Conservation (phyloP, 352 stramenopile genomes). For the Globisporangium parvum region DNA sequence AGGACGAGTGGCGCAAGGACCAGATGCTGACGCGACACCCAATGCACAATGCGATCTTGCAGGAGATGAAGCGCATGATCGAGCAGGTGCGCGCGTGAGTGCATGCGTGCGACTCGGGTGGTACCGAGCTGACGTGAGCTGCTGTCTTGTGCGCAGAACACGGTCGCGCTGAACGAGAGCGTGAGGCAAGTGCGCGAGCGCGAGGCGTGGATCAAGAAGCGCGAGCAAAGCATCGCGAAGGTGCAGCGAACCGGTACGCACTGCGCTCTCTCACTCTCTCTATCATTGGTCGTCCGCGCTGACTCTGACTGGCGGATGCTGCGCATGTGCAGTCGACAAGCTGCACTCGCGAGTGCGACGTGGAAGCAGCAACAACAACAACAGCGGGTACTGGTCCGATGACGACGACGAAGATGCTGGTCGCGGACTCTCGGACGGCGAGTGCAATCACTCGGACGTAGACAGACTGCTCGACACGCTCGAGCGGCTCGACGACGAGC, state of each 20-base stretch:
- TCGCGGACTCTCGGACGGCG: conserved; percentile 4
- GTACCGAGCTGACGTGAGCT: not conserved
- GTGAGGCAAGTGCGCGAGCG: conserved; percentile 39
- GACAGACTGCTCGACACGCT: conserved; percentile 15
- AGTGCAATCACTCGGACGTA: conserved; percentile 14
- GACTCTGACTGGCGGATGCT: not conserved
- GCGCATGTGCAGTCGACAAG: conserved; percentile 5
- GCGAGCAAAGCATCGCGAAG: conserved; percentile 38
- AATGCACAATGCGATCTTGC: conserved; percentile 27
- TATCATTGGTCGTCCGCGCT: not conserved
- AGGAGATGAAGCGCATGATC: conserved; percentile 61
- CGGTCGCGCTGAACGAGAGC: conserved; percentile 37
- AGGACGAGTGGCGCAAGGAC: conserved; percentile 42
- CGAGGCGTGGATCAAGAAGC: conserved; percentile 40
- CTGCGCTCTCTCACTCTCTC: not conserved
- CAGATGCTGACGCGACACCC: conserved; percentile 10
- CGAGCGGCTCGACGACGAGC: conserved; percentile 19
- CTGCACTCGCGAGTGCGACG: conserved; percentile 5
- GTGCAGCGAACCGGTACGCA: conserved; percentile 25
- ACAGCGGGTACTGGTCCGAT: conserved; percentile 5
- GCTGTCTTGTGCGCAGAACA: conserved; percentile 18
- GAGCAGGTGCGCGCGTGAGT: conserved; percentile 31
- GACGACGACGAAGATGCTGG: conserved; percentile 1
- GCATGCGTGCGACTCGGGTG: not conserved
- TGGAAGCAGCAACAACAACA: conserved; percentile 8